A percentile compares a stretch with the other conserved stretches of the same genome.
Evolutionary conservation across 1,284 basidiomycete genomes (phyloP).

Genomic region (Ceratobasidium sp.): DNA sequence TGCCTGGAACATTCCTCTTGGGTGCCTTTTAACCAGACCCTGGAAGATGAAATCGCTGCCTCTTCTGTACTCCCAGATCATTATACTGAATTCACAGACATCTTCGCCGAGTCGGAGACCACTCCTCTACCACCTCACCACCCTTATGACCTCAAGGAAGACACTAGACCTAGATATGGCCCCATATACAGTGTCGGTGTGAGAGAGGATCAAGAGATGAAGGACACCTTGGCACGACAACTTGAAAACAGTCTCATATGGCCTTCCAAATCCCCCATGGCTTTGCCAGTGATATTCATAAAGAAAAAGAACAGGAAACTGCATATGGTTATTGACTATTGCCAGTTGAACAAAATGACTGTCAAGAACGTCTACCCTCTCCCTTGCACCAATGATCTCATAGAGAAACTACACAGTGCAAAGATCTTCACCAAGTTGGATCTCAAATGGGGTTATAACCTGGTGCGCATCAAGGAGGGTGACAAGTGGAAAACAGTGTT

Average conservation of each 20-base stretch:
- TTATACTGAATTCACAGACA: background rate
- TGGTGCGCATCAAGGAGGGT: conserved; percentile 50
- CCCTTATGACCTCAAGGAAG: background rate
- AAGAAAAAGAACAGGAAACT: conserved; percentile 59
- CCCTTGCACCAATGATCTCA: conserved; percentile 48
- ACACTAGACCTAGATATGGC: background rate
- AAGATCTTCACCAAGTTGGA: conserved; percentile 52
- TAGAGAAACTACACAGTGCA: conserved; percentile 49
- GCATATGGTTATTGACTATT: background rate
- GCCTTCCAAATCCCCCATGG: conserved; percentile 54
- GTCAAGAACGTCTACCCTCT: conserved; percentile 49
- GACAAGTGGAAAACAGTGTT: conserved; percentile 57
- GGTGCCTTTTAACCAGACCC: background rate
- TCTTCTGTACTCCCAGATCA: background rate
- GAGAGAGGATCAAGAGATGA: conserved; percentile 1
- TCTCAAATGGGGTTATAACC: conserved; percentile 52
- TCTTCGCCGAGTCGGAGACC: background rate
- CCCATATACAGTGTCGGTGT: background rate
- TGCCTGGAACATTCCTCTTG: background rate
- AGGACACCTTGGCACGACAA: conserved; percentile 25
- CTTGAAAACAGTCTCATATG: conserved; percentile 51
- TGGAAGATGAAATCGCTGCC: background rate
- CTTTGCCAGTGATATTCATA: conserved; percentile 46
- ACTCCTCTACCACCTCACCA: background rate
- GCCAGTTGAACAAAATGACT: background rate